A percentile compares a stretch with the other conserved stretches of the same genome.
Conservation (phyloP, 192 early-diverging fungal species). For the Phlyctochytrium bullatum region DNA sequence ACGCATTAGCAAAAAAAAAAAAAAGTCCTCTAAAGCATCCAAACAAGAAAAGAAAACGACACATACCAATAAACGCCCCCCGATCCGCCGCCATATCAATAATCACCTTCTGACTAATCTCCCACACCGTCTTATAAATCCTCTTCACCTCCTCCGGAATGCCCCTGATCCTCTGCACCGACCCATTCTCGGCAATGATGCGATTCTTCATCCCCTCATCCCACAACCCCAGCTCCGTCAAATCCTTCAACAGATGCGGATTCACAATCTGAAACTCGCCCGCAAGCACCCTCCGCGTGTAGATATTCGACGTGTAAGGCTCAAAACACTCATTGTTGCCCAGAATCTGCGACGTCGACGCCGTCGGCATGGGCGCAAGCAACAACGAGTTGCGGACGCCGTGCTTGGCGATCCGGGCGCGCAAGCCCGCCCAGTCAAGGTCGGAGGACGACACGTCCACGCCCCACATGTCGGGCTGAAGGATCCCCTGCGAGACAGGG, state of each 20-base stretch:
- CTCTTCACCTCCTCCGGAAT: slow-evolving; percentile 87
- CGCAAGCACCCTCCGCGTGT: slow-evolving; percentile 91
- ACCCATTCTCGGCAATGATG: slow-evolving; percentile 90
- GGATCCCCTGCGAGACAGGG: slow-evolving; percentile 83
- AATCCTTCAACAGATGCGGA: slow-evolving; percentile 90
- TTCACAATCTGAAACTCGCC: slow-evolving; percentile 99
- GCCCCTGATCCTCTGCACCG: slow-evolving; percentile 70
- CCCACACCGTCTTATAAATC: slow-evolving; percentile 98
- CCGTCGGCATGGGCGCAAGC: slow-evolving; percentile 97
- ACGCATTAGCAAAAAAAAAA: slow-evolving; percentile 4
- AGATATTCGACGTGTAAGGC: slow-evolving; percentile 81
- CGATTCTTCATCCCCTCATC: slow-evolving; percentile 90
- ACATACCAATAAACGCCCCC: slow-evolving; percentile 82
- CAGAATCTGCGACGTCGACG: slow-evolving; percentile 94
- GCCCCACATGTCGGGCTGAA: slow-evolving; percentile 96
- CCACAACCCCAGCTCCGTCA: slow-evolving; percentile 91
- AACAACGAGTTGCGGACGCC: slow-evolving; percentile 94
- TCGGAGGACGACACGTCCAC: slow-evolving; percentile 64
- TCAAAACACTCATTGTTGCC: slow-evolving; percentile 98
- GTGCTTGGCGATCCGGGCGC: slow-evolving; percentile 70
- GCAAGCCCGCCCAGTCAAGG: slow-evolving; percentile 83
- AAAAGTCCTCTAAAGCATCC: not conserved
- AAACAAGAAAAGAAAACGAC: not conserved
- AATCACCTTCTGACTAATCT: slow-evolving; percentile 83
- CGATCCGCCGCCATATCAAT: slow-evolving; percentile 98